Conservation (phyloP, 2,329 filamentous ascomycete genomes). For the Parasarocladium wereldwijsianum region DNA sequence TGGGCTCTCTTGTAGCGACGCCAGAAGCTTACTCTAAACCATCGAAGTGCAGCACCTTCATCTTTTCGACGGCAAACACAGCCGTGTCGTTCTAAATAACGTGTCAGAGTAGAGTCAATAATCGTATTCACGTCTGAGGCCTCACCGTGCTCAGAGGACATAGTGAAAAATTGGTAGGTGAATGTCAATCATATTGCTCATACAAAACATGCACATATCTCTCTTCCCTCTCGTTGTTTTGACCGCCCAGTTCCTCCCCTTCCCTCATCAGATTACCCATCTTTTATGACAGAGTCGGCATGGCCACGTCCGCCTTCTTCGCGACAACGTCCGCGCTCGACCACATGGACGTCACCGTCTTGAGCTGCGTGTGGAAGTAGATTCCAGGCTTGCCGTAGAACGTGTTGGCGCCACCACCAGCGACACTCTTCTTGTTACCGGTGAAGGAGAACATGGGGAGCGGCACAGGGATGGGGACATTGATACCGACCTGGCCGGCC, state of each 20-base stretch:
- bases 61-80: no score
- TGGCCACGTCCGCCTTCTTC: conserved; percentile 73
- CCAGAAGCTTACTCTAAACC: no score
- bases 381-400: conserved; percentile 92
- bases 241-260: not conserved
- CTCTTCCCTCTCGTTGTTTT: no score
- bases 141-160: no score
- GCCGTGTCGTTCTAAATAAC: no score
- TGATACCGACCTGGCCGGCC: conserved; percentile 75
- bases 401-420: conserved; percentile 80
- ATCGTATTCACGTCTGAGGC: no score
- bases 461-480: conserved; percentile 63
- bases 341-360: conserved; percentile 95
- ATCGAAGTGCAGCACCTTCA: no score
- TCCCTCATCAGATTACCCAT: not conserved
- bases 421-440: conserved; percentile 77
- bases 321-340: conserved; percentile 69
- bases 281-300: conserved; percentile 46
- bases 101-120: no score
- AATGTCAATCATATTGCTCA: no score
- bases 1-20: no score
- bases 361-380: conserved; percentile 91
- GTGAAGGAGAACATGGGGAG: conserved; percentile 61
- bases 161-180: no score
- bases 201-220: no score